phyloP scores from a whole-genome alignment of 768 basidiomycete species.

The Trametes meyenii region DNA sequence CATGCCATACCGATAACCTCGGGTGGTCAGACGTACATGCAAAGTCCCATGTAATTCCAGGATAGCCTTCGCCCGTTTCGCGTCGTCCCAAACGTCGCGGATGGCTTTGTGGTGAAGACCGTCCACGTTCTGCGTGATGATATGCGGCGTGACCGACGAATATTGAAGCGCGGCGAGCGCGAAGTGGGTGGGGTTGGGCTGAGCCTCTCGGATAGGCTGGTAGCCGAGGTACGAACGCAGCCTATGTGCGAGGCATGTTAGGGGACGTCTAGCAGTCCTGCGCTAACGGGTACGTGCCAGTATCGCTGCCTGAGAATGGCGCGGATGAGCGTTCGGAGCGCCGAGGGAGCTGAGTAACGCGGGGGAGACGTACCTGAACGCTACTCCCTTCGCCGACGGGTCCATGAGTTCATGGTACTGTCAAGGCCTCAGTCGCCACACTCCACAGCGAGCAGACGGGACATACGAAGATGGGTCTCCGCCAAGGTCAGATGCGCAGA shows the following conservation, averaged over 20 bases:
- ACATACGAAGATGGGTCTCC: slow-evolving; percentile 31
- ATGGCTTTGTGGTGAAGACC: slow-evolving; percentile 88
- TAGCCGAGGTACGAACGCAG: slow-evolving; percentile 85
- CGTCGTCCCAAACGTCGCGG: slow-evolving; percentile 43
- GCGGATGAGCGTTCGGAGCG: neutral
- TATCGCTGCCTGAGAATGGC: slow-evolving; percentile 70
- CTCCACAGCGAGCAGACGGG: slow-evolving; percentile 45
- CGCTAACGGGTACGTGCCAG: slow-evolving; percentile 50
- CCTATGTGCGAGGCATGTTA: slow-evolving; percentile 34
- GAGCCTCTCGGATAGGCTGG: slow-evolving; percentile 78
- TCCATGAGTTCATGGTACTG: slow-evolving; percentile 84
- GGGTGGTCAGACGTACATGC: slow-evolving; percentile 51
- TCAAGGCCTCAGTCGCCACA: slow-evolving; percentile 24
- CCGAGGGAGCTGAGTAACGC: neutral
- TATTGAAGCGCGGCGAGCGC: slow-evolving; percentile 84
- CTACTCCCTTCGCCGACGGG: slow-evolving; percentile 62
- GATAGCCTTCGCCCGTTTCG: slow-evolving; percentile 46
- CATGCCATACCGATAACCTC: too few species aligned
- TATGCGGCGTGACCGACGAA: slow-evolving; percentile 54
- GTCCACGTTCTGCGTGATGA: slow-evolving; percentile 95
- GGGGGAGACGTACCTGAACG: slow-evolving; percentile 59
- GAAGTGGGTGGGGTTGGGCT: slow-evolving; percentile 88
- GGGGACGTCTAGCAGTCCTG: neutral
- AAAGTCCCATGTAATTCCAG: slow-evolving; percentile 90
- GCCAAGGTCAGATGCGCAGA: neutral